A percentile compares a stretch with the other conserved stretches of the same genome.
These are phyloP conservation scores for Metschnikowia santaceciliae DNA, from an alignment of 805 yeast species.

Conservation along the genomic window DNA sequence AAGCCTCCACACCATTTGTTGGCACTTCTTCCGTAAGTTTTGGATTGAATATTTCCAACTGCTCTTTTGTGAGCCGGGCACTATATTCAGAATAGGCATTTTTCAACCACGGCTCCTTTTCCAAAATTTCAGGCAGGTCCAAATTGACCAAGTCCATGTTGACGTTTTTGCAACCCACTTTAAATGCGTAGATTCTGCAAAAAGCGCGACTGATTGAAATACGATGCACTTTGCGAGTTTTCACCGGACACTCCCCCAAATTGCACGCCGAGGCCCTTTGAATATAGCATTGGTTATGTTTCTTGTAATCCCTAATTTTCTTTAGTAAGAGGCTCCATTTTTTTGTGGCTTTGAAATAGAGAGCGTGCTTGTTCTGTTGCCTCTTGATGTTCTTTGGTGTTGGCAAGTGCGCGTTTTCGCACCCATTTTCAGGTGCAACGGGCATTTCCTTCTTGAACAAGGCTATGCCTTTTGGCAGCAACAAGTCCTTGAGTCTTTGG, in stretches of 20 bases:
- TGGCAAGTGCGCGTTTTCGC: not conserved
- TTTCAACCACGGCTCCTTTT: no score
- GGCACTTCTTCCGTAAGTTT: no score
- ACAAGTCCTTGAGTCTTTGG: not conserved
- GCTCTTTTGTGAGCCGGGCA: no score
- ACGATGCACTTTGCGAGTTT: no score
- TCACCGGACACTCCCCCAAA: not conserved
- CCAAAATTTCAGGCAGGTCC: no score
- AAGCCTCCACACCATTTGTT: no score
- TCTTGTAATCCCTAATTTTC: not conserved
- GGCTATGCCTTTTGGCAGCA: not conserved
- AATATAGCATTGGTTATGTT: not conserved
- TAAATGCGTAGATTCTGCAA: no score
- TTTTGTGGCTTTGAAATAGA: not conserved
- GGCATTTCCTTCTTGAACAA: not conserved
- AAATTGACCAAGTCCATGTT: no score
- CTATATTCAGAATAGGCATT: no score
- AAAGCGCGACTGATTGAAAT: no score
- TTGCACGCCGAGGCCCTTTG: not conserved
- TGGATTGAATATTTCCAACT: no score
- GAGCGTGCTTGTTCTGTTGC: not conserved
- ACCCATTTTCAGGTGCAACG: not conserved
- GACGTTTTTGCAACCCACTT: no score
- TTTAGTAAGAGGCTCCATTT: not conserved
- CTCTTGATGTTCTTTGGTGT: not conserved